Conservation (phyloP, 164 flowering plant species). For the Vitis rupestris region DNA sequence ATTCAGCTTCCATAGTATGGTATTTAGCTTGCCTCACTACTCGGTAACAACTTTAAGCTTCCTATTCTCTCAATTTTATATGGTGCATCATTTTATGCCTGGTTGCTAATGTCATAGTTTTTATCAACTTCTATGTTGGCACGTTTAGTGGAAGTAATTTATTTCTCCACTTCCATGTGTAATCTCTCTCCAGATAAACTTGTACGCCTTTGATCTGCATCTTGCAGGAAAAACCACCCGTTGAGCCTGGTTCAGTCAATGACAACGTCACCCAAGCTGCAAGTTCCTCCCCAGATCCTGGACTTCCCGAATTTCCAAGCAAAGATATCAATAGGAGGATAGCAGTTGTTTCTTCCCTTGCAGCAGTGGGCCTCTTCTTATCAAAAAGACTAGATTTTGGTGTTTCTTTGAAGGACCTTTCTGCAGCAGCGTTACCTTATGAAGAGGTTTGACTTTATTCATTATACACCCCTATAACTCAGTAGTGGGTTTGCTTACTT, state of each 20-base stretch:
- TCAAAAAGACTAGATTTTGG: slow-evolving; percentile 75
- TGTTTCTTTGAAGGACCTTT: slow-evolving; percentile 79
- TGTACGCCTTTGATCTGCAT: background rate
- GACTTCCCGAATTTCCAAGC: slow-evolving; percentile 54
- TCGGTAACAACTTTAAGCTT: background rate
- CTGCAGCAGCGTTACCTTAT: slow-evolving; percentile 79
- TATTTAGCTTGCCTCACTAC: no score
- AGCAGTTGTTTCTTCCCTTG: slow-evolving; percentile 59
- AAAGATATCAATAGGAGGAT: slow-evolving; percentile 48
- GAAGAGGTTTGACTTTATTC: slow-evolving; percentile 53
- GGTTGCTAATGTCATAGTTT: background rate
- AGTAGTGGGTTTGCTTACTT: no score
- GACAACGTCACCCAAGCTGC: slow-evolving; percentile 22
- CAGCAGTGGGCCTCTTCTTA: slow-evolving; percentile 72
- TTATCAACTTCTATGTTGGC: background rate
- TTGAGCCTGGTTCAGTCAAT: slow-evolving; percentile 23
- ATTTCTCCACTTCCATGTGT: background rate
- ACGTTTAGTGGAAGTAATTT: background rate
- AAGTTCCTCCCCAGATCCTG: slow-evolving; percentile 29
- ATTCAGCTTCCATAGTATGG: no score
- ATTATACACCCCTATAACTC: background rate
- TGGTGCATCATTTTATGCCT: background rate
- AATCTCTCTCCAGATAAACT: background rate
- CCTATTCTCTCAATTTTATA: background rate
- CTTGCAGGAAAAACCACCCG: slow-evolving; percentile 42